Conservation (phyloP, 1,284 basidiomycete species). For the Meripilus lineatus region DNA sequence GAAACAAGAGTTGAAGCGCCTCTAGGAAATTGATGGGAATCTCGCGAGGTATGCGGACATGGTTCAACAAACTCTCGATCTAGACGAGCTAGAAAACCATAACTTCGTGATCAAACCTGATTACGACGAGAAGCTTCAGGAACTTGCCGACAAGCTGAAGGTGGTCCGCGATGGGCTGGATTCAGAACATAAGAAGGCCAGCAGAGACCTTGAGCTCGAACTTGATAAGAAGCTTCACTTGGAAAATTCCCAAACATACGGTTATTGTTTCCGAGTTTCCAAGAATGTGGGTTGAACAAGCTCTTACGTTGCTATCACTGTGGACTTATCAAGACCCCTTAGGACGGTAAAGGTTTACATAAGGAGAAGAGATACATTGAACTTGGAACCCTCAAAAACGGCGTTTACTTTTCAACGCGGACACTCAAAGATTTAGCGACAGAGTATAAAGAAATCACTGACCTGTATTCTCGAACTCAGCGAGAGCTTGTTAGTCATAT, state of each 20-base stretch:
- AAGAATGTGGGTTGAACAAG: conserved; percentile 69
- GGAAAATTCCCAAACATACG: conserved; percentile 88
- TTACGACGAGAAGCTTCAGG: conserved; percentile 75
- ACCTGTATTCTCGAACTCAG: conserved; percentile 75
- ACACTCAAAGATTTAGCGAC: conserved; percentile 70
- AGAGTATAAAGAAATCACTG: conserved; percentile 69
- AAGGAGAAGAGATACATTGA: conserved; percentile 78
- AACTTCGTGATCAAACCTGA: conserved; percentile 93
- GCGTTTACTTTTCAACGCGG: conserved; percentile 89
- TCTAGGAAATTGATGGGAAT: conserved; percentile 57
- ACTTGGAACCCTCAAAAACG: conserved; percentile 83
- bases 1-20: background rate
- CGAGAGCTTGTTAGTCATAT: conserved; percentile 89
- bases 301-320: background rate
- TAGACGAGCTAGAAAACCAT: conserved; percentile 80
- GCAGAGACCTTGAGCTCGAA: conserved; percentile 77
- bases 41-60: conserved; percentile 85
- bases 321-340: no score
- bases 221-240: conserved; percentile 95
- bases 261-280: conserved; percentile 91
- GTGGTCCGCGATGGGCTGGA: conserved; percentile 78
- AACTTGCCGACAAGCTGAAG: conserved; percentile 63
- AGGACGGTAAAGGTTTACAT: conserved; percentile 49
- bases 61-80: conserved; percentile 94
- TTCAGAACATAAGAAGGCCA: conserved; percentile 73